Evolutionary conservation across 352 stramenopile genomes (phyloP), one percentile per base, ranked within the genome.

Genomic region (Globisporangium ultimum): DNA sequence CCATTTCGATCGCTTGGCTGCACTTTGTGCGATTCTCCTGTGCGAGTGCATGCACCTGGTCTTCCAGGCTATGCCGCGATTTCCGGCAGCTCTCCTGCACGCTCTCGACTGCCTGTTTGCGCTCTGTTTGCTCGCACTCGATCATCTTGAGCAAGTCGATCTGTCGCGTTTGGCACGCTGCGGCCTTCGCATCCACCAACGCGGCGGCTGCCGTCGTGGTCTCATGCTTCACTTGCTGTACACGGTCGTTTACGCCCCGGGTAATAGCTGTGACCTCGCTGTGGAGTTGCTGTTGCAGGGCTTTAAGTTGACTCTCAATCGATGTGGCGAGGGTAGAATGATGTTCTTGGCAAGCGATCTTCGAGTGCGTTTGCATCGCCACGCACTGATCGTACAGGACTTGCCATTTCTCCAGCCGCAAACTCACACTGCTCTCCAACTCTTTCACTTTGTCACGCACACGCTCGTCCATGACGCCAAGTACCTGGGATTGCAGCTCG

Each of bases 121-220:
- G 58, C 24, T 89, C 80, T 28, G 70, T 74, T 54, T 83, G 71
- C 46, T 90, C 80, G 12, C 47, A 70, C 24, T 84, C 67, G 46
- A 80, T 0, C 51, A 68, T 60, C 61, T 59, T 76, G 2, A 64
- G 43, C 13, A 76, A 47, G 3, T 81, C 72, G 21, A 67, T 17
- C 14, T 72, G 60, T n/a, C 68, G 69, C 20, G 22, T 72, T 22
- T 79, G 72, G 18, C 56, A 75, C 11, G 50, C 64, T 32, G 28
- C 58, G 1, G 68, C 46, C 51, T 60, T 61, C 0, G 55, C 57
- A 11, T 76, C 70, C 0, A 76, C 24, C 11, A 70, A 17, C 10
- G 56, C 58, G 24, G 59, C 64, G 13, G 72, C 54, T 4, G 56
- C n/a, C 3, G 40, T 21, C 0, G 43, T 55, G 36, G 76, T 45